Conservation (phyloP, 2,329 filamentous ascomycete species). For the Arthrinium puccinioides region DNA sequence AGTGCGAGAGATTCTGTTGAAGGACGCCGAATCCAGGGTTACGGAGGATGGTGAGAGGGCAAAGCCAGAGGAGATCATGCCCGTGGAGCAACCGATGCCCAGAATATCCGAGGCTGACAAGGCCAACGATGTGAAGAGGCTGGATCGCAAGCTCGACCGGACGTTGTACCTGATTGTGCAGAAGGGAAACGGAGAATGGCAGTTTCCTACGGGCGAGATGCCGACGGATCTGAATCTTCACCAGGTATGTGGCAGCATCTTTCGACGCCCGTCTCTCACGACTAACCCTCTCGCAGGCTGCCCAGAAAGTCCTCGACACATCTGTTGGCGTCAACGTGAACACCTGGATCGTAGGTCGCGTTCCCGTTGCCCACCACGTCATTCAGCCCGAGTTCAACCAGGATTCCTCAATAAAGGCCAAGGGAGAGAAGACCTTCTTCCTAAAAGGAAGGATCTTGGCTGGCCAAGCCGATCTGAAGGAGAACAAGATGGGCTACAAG, state of each 20-base stretch:
- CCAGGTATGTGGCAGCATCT: slow-evolving; percentile 53
- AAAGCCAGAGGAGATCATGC: slow-evolving; percentile 50
- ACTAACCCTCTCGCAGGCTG: slow-evolving; percentile 50
- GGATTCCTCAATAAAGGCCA: slow-evolving; percentile 32
- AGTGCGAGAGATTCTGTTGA: slow-evolving; percentile 61
- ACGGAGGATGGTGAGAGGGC: slow-evolving; percentile 55
- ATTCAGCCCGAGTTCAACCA: slow-evolving; percentile 40
- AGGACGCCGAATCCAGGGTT: slow-evolving; percentile 63
- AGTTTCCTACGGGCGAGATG: slow-evolving; percentile 70
- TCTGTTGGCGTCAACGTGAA: slow-evolving; percentile 93
- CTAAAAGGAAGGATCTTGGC: slow-evolving; percentile 95
- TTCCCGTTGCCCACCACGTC: slow-evolving; percentile 76
- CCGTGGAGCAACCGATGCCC: slow-evolving; percentile 62
- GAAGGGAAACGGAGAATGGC: slow-evolving; percentile 65
- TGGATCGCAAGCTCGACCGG: slow-evolving; percentile 72
- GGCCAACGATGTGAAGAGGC: slow-evolving; percentile 64
- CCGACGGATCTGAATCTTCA: slow-evolving; percentile 69
- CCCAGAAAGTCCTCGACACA: slow-evolving; percentile 68
- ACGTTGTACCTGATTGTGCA: slow-evolving; percentile 87
- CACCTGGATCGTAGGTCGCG: slow-evolving; percentile 91
- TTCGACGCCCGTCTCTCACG: neutral
- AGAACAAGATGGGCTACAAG: slow-evolving; percentile 63
- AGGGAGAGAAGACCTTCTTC: slow-evolving; percentile 85
- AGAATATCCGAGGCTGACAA: slow-evolving; percentile 73
- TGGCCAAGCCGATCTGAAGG: slow-evolving; percentile 76